Percentiles rank a stretch among this genome's conserved stretches.
Conservation (phyloP, 768 basidiomycete genomes). For the Podaxis carcinomalis region DNA sequence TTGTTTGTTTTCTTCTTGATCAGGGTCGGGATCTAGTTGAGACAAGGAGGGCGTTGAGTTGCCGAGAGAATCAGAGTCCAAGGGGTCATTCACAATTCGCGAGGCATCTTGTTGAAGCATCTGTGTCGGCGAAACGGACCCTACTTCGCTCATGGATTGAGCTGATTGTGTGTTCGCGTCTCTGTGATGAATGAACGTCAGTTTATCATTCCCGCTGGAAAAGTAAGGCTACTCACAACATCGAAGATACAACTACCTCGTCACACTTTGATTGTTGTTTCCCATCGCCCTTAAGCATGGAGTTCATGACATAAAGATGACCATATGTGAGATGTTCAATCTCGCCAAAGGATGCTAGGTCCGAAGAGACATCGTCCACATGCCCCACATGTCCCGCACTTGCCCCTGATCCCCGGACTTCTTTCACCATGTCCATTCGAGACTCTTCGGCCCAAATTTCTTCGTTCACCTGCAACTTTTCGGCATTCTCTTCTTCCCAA, state of each 20-base stretch:
- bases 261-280: not conserved
- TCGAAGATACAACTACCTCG: not conserved
- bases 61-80: not conserved
- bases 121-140: not conserved
- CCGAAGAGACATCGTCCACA: not conserved
- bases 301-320: not conserved
- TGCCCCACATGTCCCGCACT: not conserved
- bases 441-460: conserved; percentile 16
- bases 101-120: not conserved
- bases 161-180: not conserved
- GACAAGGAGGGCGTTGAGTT: not conserved
- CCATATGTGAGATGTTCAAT: not conserved
- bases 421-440: not conserved
- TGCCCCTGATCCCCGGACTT: not conserved
- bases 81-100: not conserved
- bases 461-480: conserved; percentile 23
- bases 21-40: not conserved
- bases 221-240: not conserved
- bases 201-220: not conserved
- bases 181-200: not conserved
- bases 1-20: conserved; percentile 12
- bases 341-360: not conserved
- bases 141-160: not conserved
- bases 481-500: conserved; percentile 43
- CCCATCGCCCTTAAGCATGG: not conserved